Evolutionary conservation across 768 basidiomycete species (phyloP), one percentile per base, ranked within the genome.

Genomic region (Kwoniella dejecticola): DNA sequence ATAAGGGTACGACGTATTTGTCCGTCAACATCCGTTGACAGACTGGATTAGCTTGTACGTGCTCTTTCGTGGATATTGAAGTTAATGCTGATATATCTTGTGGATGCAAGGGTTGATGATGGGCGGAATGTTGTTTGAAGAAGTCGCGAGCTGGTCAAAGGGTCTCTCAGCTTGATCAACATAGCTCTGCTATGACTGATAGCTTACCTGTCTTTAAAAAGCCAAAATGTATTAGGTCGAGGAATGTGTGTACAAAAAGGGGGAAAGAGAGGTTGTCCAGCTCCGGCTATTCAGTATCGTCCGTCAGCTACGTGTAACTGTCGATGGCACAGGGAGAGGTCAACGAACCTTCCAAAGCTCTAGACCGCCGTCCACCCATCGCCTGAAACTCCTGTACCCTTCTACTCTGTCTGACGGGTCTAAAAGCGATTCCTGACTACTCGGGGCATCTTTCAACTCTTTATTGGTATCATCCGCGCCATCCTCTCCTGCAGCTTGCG

Each of bases 161-260:
- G 6, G 11, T 17, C 15, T 61, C 67, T 60, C 49, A 53, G 54
- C 29, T 49, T 36, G 12, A 10, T 31, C 8, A 24, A 6, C 41
- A 13, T n/a, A 30, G 31, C 36, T 24, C 8, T 27, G 4, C 7
- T 60, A 13, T 12, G 31, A 23, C 15, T 61, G 46, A 49, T 12
- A 80, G 40, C 87, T 64, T 75, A 89, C 94, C 94, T 66, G 93
- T 89, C 74, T 91, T 89, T 74, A 89, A 88, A 79, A 90, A 91
- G 10, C 91, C 92, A 52, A 88, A 86, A 69, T 92, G 88, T 47
- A 98, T 87, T 49, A 99, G 84, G 77, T 97, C 95, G 29, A 99
- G 83, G 78, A 95, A 97, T 76, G 97, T 97, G 79, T 99, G 92
- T 50, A 90, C 91, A 76, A 97, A 98, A 64, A 99, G 89, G 2